Conservation (phyloP, 1,284 basidiomycete species). For the Termitomyces sp. region DNA sequence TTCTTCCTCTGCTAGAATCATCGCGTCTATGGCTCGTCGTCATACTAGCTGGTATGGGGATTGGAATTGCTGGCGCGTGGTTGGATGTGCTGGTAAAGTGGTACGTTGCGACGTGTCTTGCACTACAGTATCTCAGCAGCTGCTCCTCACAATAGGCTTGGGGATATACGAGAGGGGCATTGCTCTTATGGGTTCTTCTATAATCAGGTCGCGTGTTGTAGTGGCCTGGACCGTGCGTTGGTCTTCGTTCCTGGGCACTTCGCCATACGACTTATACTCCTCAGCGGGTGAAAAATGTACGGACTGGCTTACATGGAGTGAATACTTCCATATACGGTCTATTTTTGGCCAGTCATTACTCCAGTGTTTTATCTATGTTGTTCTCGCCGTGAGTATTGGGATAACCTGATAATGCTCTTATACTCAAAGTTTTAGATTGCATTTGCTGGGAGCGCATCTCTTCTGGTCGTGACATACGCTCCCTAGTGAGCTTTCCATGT, state of each 20-base stretch:
- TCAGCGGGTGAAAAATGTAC: constrained; percentile 67
- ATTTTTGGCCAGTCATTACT: constrained; percentile 58
- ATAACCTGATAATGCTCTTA: not conserved
- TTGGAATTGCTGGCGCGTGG: constrained; percentile 68
- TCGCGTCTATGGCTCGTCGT: constrained; percentile 65
- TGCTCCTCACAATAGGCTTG: constrained; percentile 42
- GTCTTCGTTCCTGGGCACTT: not conserved
- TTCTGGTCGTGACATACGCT: constrained; percentile 62
- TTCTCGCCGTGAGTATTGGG: constrained; percentile 49
- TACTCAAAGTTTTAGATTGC: constrained; percentile 37
- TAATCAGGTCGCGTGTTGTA: constrained; percentile 69
- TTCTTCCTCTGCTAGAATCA: constrained; percentile 53
- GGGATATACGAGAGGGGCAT: constrained; percentile 64
- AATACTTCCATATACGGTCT: constrained; percentile 47
- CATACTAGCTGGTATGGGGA: constrained; percentile 60
- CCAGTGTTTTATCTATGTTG: constrained; percentile 60
- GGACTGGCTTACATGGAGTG: constrained; percentile 69
- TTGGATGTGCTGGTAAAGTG: constrained; percentile 73
- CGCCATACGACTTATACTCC: constrained; percentile 6
- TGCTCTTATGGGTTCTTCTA: constrained; percentile 72
- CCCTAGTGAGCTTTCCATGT: constrained; percentile 50
- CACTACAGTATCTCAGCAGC: constrained; percentile 5
- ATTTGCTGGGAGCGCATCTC: constrained; percentile 61
- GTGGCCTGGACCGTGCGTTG: constrained; percentile 63
- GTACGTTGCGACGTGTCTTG: constrained; percentile 34